Base-by-base conservation (phyloP, 164 flowering plant species). In the Annona squamosa region DNA sequence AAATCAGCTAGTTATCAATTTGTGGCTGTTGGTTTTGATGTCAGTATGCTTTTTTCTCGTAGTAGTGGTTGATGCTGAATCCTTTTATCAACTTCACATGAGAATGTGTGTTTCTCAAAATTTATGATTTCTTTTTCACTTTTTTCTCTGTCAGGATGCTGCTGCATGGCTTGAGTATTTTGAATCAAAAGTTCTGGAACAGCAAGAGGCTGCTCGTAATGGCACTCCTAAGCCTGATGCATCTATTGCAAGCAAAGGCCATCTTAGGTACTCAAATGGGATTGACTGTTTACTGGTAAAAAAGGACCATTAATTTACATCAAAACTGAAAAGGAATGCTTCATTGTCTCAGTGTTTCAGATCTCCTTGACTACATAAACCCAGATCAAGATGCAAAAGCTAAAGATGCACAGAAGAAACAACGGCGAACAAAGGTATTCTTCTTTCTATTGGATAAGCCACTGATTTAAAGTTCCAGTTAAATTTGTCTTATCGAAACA, bases 111-210 rank as follows among this genome's bases (percentile, higher is more conserved):
- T 17, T 41, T 18, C 46, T 68, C 46, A 46, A 68, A 44, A 16
- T 68, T 68, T 6, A 7, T 9, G 37, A 0, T 26, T 26, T 26
- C 37, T 26, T 26, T 26, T 46, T 41, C 47, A 5, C 5, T 57
- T 12, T 57, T 52, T 71, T 77, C 68, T 70, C 69, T 13, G 80
- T 65, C 86, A 93, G 98, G 98, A 90, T 82, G 93, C 97, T 76
- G 96, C 96, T 77, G 97, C 96, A 42, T 91, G 96, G 97, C 94
- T 91, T 42, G 98, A 94, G 73, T 90, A 92, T 80, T 94, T 94
- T 81, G 97, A 94, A 78, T 87, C 94, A 46, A 94, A 85, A 80
- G 93, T 85, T 19, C 56, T 91, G 63, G 98, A 94, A 84, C 97
- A 91, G 85, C 98, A 92, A 85, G 98, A 94, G 80, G 94, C 94